These are phyloP conservation scores for Thecaphora thlaspeos DNA, from an alignment of 1,284 basidiomycete genomes.

Conservation along the genomic window DNA sequence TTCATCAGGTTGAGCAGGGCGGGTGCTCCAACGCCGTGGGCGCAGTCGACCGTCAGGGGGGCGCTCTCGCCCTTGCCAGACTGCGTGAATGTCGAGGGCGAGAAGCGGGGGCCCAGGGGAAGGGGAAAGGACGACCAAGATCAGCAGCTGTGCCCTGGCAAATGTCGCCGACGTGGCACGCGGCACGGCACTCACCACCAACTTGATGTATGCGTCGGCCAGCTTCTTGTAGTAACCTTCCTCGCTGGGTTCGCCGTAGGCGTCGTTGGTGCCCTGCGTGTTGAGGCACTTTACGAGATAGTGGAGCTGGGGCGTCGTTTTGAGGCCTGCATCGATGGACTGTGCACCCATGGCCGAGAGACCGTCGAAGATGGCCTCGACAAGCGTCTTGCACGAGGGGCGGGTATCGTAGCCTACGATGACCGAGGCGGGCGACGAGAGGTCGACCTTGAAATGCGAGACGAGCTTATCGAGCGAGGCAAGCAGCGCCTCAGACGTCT, in stretches of 20 bases:
- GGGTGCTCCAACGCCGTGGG: conserved; percentile 88
- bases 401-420: conserved; percentile 92
- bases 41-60: conserved; percentile 85
- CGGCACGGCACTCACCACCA: conserved; percentile 66
- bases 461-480: conserved; percentile 69
- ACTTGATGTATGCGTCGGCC: conserved; percentile 77
- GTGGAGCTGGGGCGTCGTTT: conserved; percentile 92
- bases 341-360: conserved; percentile 67
- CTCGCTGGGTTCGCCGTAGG: conserved; percentile 79
- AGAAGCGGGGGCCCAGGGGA: too few relatives aligned
- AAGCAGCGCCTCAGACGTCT: conserved; percentile 72
- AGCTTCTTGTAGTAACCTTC: conserved; percentile 87
- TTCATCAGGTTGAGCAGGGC: conserved; percentile 46
- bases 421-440: conserved; percentile 74
- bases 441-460: conserved; percentile 71
- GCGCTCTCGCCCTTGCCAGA: conserved; percentile 35
- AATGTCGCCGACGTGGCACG: neutral
- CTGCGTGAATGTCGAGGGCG: too few relatives aligned
- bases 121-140: too few relatives aligned
- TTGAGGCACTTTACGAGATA: conserved; percentile 91
- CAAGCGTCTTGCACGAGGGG: conserved; percentile 80
- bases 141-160: too few relatives aligned
- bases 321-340: conserved; percentile 66
- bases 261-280: conserved; percentile 69
- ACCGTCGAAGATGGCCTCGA: conserved; percentile 79